phyloP scores from a whole-genome alignment of 2,329 filamentous ascomycete genomes.

The Epichloe sylvatica region DNA sequence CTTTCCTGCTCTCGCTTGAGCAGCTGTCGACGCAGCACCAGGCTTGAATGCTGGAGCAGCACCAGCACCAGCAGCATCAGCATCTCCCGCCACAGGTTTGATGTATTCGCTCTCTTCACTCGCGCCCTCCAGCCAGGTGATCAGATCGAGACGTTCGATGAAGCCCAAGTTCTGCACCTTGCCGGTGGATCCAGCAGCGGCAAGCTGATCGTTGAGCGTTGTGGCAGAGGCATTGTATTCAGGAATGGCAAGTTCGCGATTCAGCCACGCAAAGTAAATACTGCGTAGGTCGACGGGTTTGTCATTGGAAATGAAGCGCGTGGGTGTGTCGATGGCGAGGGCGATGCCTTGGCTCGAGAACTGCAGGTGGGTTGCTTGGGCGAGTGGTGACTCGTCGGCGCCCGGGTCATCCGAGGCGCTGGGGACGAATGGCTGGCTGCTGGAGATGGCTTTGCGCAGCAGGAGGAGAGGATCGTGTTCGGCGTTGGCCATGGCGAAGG shows the following conservation, averaged over 20 bases:
- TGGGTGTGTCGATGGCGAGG: slow-evolving; percentile 57
- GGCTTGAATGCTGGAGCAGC: slow-evolving; percentile 18
- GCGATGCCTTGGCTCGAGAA: slow-evolving; percentile 52
- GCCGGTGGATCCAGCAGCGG: slow-evolving; percentile 43
- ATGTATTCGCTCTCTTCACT: slow-evolving; percentile 89
- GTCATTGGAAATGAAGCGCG: slow-evolving; percentile 73
- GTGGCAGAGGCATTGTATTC: slow-evolving; percentile 82
- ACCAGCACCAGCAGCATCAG: slow-evolving; percentile 26
- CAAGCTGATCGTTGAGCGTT: slow-evolving; percentile 65
- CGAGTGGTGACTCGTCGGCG: slow-evolving; percentile 49
- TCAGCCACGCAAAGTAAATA: slow-evolving; percentile 92
- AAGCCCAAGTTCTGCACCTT: slow-evolving; percentile 81
- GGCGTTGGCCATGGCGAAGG: slow-evolving; percentile 38
- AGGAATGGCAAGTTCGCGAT: slow-evolving; percentile 77
- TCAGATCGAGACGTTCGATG: slow-evolving; percentile 79
- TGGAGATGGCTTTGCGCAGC: slow-evolving; percentile 69
- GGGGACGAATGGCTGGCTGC: slow-evolving; percentile 54
- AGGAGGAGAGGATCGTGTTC: slow-evolving; percentile 69
- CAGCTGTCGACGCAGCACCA: slow-evolving; percentile 28
- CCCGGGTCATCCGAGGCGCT: slow-evolving; percentile 55
- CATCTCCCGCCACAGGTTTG: slow-evolving; percentile 60
- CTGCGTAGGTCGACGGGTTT: slow-evolving; percentile 73
- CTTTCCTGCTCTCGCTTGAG: slow-evolving; percentile 42
- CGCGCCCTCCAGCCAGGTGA: slow-evolving; percentile 84
- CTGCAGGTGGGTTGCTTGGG: slow-evolving; percentile 63